Base-by-base conservation (phyloP, 371 early-diverging fungal species). In the Mortierella sp. region DNA sequence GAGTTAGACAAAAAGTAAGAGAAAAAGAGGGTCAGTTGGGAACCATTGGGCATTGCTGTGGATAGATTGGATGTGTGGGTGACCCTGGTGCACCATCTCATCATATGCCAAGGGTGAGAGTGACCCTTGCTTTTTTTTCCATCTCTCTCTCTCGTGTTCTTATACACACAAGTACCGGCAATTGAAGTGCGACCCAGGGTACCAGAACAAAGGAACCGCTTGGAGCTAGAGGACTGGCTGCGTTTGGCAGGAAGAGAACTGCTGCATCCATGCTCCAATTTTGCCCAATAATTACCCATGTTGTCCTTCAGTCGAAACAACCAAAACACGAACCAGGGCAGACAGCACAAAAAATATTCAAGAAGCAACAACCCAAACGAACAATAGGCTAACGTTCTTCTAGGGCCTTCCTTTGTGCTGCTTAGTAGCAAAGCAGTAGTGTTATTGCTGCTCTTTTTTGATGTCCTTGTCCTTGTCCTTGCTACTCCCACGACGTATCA, bases 21-120 rank as follows among this genome's bases (percentile, higher is more conserved):
- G n/a, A n/a, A n/a, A n/a, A n/a, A n/a, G 59, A 57, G 44, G 54
- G 72, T 46, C 14, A 72, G 50, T 48, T 72, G 72, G 71, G 71
- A 70, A 48, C 48, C 28, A 48, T 69, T 43, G 43, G 28, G 71
- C 71, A 48, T 70, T 31, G 71, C n/a, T n/a, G n/a, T n/a, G n/a
- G n/a, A n/a, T n/a, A n/a, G 37, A 59, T 59, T 59, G 28, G 28
- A 28, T 28, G 28, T 61, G 24, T 64, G 40, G 67, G 67, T 64
- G 67, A 64, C 67, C 67, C 67, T 37, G 67, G 67, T 37, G 16
- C 21, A 19, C 8, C 14, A 28, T 28, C 31, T 31, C 37, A 21
- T 64, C 34, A 37, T 37, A 34, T 64, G 34, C 67, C 40, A 64
- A 64, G 40, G 67, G 67, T 50, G 16, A 11, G 34, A 31, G 34